Percentiles rank a stretch among this genome's conserved stretches.
These are phyloP conservation scores for Xylariaceae sp. DNA, from an alignment of 2,329 filamentous ascomycete species.

Conservation along the genomic window DNA sequence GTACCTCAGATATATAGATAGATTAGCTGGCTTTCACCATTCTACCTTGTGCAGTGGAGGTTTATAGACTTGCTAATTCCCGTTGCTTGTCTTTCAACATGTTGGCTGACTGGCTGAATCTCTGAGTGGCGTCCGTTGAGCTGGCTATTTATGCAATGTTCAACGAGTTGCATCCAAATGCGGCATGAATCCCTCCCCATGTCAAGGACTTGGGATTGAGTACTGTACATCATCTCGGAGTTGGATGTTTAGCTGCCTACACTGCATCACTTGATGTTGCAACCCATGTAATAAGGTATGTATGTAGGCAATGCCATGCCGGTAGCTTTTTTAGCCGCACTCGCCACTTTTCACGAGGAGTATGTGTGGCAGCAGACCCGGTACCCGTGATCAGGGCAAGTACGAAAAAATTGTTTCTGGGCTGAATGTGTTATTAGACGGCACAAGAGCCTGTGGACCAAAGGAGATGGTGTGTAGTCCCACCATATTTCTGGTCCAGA, in stretches of 20 bases:
- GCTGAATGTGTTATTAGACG: background rate
- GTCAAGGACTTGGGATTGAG: too few relatives aligned
- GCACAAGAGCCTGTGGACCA: background rate
- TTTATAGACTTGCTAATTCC: too few relatives aligned
- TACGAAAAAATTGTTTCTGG: background rate
- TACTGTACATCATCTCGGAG: background rate
- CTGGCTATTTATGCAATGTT: background rate
- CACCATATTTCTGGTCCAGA: slow-evolving; percentile 14
- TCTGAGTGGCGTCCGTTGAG: too few relatives aligned
- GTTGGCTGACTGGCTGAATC: too few relatives aligned
- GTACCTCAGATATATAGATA: too few relatives aligned
- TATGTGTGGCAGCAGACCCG: background rate
- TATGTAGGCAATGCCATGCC: background rate
- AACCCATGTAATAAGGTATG: background rate
- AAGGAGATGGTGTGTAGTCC: slow-evolving; percentile 16
- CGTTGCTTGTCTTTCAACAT: too few relatives aligned
- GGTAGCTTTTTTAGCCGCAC: background rate
- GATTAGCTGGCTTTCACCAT: too few relatives aligned
- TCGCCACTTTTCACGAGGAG: background rate
- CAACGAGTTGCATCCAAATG: too few relatives aligned
- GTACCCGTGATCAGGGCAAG: background rate
- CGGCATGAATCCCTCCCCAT: too few relatives aligned
- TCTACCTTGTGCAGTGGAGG: too few relatives aligned
- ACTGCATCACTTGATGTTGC: background rate
- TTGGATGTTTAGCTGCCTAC: background rate